Evolutionary conservation across 345 rosid species (phyloP), one percentile per base, ranked within the genome.

Genomic region (Crucihimalaya himalaica): DNA sequence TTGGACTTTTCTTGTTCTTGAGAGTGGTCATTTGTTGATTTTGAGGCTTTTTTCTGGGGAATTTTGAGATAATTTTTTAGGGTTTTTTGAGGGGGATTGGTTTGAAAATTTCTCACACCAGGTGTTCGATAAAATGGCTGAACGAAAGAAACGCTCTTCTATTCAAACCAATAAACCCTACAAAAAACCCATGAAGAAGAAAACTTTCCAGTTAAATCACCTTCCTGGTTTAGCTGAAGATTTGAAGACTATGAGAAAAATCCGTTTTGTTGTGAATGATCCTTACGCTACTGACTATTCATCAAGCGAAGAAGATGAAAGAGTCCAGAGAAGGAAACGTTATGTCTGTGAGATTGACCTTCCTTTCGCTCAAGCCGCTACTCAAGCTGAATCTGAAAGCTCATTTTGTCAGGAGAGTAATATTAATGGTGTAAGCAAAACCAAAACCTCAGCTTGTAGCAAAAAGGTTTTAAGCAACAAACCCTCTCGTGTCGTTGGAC

Each of bases 251-350:
- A 60, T 78, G 60, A 81, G 88, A 62, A 96, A 85, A 66, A 63
- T 96, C 48, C 89, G 97, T 2, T 84, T 96, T 6, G 81, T 86
- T 69, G 89, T 81, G 12, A 73, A 75, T 15, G 99, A 96, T 79
- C 97, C 99, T n/a, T 85, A 90, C 37, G 97, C 96, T 7, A 96
- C 99, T 4, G 99, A 96, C 65, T 78, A 86, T 9, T 90, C 90
- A 61, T 90, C 98, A 0, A 78, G 90, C 32, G 99, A 90, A 19
- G 99, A 96, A 32, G 99, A 92, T 54, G 98, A 92, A 66, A 72
- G 78, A 0, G 84, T n/a, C 23, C 32, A 71, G 54, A 31, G 34
- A 18, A 73, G 52, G 18, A 92, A 86, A 69, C 83, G 90, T 28
- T 77, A 90, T 21, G 82, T 92, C 35, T 79, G 77, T 7, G 98